A percentile compares a stretch with the other conserved stretches of the same genome.
These are phyloP conservation scores for Aspergillus amoenus DNA, from an alignment of 2,329 filamentous ascomycete species.

Conservation along the genomic window DNA sequence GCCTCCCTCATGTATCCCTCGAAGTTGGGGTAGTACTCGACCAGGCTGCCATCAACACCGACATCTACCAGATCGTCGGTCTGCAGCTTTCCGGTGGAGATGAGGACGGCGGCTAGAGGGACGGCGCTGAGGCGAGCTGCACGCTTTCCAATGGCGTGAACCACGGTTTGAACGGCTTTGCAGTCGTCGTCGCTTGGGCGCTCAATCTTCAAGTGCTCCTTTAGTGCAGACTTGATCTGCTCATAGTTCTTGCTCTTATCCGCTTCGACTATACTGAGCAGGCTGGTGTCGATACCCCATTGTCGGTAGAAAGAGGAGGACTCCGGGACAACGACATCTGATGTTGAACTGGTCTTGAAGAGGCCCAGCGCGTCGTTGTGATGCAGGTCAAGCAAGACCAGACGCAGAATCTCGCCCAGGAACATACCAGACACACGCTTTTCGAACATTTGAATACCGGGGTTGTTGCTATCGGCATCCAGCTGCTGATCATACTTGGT, in stretches of 20 bases:
- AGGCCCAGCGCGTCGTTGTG: constrained; percentile 66
- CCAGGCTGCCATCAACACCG: constrained; percentile 89
- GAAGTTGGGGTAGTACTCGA: constrained; percentile 95
- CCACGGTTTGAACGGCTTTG: constrained; percentile 79
- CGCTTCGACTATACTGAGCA: constrained; percentile 82
- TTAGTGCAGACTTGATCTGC: constrained; percentile 73
- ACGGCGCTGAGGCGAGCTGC: constrained; percentile 86
- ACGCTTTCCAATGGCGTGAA: constrained; percentile 80
- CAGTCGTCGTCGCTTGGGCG: constrained; percentile 80
- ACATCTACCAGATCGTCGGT: constrained; percentile 76
- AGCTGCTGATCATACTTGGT: constrained; percentile 79
- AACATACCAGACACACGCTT: constrained; percentile 99
- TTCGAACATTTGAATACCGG: constrained; percentile 97
- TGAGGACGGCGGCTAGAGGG: constrained; percentile 78
- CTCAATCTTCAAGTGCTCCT: constrained; percentile 72
- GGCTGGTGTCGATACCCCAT: constrained; percentile 89
- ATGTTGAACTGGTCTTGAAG: constrained; percentile 74
- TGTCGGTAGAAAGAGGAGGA: constrained; percentile 69
- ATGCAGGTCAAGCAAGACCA: constrained; percentile 71
- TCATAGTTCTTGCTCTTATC: constrained; percentile 73
- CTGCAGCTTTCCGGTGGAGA: constrained; percentile 72
- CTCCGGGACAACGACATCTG: constrained; percentile 67
- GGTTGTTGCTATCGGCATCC: constrained; percentile 80
- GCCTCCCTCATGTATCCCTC: constrained; percentile 84
- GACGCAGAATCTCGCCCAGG: constrained; percentile 85